Evolutionary conservation across 163 green algal species (phyloP).

Genomic region (Coccomyxa subellipsoidea): DNA sequence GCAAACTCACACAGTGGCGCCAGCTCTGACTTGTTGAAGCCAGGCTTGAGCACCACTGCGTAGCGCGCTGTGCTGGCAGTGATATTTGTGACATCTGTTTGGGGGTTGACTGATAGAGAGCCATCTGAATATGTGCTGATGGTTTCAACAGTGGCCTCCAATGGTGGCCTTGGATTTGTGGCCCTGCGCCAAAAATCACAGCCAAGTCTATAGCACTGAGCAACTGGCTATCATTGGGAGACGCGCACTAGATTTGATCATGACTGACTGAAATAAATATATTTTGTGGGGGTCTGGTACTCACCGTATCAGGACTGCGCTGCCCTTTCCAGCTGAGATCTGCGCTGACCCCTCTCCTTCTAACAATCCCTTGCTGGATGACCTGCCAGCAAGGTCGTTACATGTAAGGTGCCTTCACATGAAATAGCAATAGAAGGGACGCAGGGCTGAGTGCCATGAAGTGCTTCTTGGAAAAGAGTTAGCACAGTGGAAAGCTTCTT

Average conservation of each 20-base stretch:
- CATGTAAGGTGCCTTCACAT: too few relatives aligned
- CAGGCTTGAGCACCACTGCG: background rate
- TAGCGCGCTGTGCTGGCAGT: background rate
- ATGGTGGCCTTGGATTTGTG: background rate
- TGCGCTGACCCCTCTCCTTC: background rate
- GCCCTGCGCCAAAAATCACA: background rate
- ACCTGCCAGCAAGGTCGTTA: background rate
- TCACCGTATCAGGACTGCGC: background rate
- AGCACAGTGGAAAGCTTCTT: too few relatives aligned
- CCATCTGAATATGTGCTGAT: background rate
- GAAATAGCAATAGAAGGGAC: too few relatives aligned
- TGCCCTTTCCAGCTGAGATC: background rate
- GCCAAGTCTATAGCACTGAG: background rate
- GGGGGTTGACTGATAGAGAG: background rate
- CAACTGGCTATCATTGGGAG: background rate
- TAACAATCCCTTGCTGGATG: background rate
- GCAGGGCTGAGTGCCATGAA: too few relatives aligned
- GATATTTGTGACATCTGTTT: background rate
- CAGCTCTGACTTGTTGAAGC: background rate
- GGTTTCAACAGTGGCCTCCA: background rate
- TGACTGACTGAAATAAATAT: background rate
- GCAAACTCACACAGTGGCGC: background rate
- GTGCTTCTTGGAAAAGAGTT: too few relatives aligned
- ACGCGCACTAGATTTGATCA: background rate
- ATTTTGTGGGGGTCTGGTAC: background rate